Evolutionary conservation across 2,329 filamentous ascomycete genomes (phyloP), one percentile per base, ranked within the genome.

Genomic region (Botrytis byssoidea): DNA sequence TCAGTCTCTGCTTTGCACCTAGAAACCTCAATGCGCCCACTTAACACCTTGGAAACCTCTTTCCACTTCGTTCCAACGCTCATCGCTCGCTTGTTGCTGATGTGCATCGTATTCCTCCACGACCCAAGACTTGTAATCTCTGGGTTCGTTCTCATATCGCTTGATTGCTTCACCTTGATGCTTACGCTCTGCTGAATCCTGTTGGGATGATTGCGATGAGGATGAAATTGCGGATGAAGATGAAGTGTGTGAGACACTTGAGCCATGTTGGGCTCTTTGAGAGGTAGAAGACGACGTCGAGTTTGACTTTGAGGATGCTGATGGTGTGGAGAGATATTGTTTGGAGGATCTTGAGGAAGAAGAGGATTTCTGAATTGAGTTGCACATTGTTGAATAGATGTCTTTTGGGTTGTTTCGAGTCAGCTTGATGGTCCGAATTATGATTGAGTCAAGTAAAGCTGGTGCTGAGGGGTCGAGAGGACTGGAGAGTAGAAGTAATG

Each of bases 21-120:
- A 37, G n/a, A 46, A 20, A 8, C 3, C 29, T 59, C 25, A 68
- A 40, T 10, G 10, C 9, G 32, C 51, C 44, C 66, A 70, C 40
- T 29, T 22, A 2, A 57, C 70, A 65, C 48, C 61, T 35, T 69
- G 65, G 73, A 69, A 68, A 74, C 37, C 64, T 48, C 75, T 66
- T 71, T 32, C 48, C 42, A 44, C 74, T 20, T 42, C 64, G 35
- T 75, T 69, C 44, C 51, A 60, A 46, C 73, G 75, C 14, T 60
- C 57, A 8, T 42, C 35, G 35, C 35, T 74, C 40, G 71, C 76
- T 40, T 71, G 71, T 10, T 75, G 72, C 68, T 78, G 76, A 46
- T 65, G 42, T 7, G 46, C 14, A 74, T 78, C 77, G 70, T 77
- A 79, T 40, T 75, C 71, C n/a, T n/a, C 64, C 32, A 77, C 74